These are phyloP conservation scores for Verticillium zaregamsianum DNA, from an alignment of 2,329 filamentous ascomycete genomes.

Conservation along the genomic window DNA sequence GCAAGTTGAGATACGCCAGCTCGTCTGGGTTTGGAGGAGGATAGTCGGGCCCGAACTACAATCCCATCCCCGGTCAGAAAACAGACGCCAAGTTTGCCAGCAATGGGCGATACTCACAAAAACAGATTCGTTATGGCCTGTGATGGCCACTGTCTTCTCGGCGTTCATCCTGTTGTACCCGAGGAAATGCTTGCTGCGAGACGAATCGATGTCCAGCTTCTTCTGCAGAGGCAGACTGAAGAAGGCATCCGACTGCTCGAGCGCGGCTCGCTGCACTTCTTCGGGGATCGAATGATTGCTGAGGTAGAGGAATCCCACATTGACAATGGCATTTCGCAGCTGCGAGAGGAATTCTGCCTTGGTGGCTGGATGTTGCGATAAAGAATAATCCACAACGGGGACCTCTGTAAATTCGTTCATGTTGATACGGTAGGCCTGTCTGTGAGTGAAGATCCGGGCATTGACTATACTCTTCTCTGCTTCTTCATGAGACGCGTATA, in stretches of 20 bases:
- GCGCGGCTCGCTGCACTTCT: neutral
- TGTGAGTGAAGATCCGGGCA: neutral
- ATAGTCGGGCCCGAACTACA: neutral
- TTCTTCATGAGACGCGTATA: neutral
- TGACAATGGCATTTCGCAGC: neutral
- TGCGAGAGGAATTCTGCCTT: neutral
- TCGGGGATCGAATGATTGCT: constrained; percentile 1
- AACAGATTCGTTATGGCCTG: neutral
- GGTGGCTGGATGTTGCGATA: neutral
- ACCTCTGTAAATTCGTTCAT: neutral
- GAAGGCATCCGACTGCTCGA: neutral
- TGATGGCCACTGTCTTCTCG: neutral
- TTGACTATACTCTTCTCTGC: neutral
- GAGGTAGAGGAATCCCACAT: constrained; percentile 1
- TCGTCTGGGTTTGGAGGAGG: neutral
- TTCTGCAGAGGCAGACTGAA: neutral
- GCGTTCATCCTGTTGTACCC: neutral
- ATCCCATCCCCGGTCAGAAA: neutral
- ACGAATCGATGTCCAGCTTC: neutral
- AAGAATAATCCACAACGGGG: neutral
- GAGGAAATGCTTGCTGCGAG: neutral
- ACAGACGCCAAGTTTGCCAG: neutral
- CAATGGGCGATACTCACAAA: neutral
- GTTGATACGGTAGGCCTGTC: neutral
- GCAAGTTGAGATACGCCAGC: neutral